These are phyloP conservation scores for Pistacia integerrima DNA, from an alignment of 345 rosid species.

Conservation along the genomic window DNA sequence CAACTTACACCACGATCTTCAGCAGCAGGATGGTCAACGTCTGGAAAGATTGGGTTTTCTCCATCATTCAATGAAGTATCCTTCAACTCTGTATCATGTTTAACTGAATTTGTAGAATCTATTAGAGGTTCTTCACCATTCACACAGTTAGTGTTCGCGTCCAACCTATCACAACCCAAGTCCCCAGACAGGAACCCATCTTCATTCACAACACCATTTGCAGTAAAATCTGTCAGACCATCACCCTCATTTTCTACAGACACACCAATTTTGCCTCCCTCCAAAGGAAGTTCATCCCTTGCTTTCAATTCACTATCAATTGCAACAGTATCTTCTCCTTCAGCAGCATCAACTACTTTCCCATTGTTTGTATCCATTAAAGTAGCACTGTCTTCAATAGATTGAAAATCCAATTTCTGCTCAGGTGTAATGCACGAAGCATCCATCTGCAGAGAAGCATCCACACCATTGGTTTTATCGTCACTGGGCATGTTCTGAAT, in stretches of 20 bases:
- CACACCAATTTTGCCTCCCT: slow-evolving; percentile 43
- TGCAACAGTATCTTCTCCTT: slow-evolving; percentile 32
- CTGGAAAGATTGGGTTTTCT: slow-evolving; percentile 29
- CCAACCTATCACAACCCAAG: slow-evolving; percentile 40
- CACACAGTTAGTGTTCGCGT: slow-evolving; percentile 18
- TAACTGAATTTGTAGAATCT: slow-evolving; percentile 26
- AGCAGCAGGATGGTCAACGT: slow-evolving; percentile 32
- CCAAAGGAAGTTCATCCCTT: slow-evolving; percentile 34
- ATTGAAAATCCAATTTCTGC: slow-evolving; percentile 18
- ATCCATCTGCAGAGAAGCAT: slow-evolving; percentile 30
- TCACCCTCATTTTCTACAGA: slow-evolving; percentile 33
- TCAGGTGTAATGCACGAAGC: slow-evolving; percentile 27
- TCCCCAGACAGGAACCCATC: slow-evolving; percentile 34
- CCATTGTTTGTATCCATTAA: slow-evolving; percentile 28
- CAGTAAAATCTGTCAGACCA: slow-evolving; percentile 26
- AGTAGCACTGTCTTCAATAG: slow-evolving; percentile 22
- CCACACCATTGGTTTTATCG: slow-evolving; percentile 30
- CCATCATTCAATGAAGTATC: slow-evolving; percentile 28
- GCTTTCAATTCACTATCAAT: slow-evolving; percentile 36
- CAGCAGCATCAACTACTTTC: slow-evolving; percentile 28
- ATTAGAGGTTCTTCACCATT: slow-evolving; percentile 39
- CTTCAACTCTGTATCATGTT: slow-evolving; percentile 23
- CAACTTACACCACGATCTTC: slow-evolving; percentile 54
- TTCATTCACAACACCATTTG: slow-evolving; percentile 30
- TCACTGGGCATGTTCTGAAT: slow-evolving; percentile 25